phyloP scores from a whole-genome alignment of 2,329 filamentous ascomycete species.

The Phialemonium atrogriseum region DNA sequence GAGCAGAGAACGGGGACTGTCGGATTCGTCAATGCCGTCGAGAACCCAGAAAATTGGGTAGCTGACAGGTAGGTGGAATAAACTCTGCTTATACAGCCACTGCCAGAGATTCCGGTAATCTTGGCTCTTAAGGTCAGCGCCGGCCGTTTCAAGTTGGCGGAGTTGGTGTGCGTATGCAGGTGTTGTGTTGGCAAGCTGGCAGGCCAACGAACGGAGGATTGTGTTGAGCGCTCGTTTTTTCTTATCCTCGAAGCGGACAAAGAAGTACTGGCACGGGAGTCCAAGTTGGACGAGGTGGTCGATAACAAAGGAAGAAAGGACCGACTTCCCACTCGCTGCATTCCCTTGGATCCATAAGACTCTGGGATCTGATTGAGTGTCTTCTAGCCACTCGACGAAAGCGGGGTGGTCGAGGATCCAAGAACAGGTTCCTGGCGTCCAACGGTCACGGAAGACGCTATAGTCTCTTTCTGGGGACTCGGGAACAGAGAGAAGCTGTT shows the following conservation, averaged over 20 bases:
- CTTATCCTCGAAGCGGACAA: conserved; percentile 13
- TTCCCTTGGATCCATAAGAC: conserved; percentile 7
- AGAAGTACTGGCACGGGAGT: conserved; percentile 16
- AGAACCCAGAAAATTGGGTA: conserved; percentile 27
- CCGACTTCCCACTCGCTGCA: conserved; percentile 9
- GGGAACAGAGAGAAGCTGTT: neutral
- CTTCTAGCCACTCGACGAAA: conserved; percentile 4
- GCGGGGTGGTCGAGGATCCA: conserved; percentile 7
- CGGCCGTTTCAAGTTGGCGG: conserved; percentile 13
- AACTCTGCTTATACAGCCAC: conserved; percentile 18
- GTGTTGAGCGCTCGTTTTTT: conserved; percentile 13
- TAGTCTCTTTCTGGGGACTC: conserved; percentile 4
- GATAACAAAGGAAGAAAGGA: conserved; percentile 9
- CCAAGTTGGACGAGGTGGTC: conserved; percentile 5
- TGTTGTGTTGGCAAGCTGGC: conserved; percentile 17
- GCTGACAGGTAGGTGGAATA: conserved; percentile 16
- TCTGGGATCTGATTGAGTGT: neutral
- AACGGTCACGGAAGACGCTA: conserved; percentile 6
- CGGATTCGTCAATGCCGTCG: conserved; percentile 28
- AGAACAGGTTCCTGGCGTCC: conserved; percentile 5
- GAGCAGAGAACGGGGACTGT: conserved; percentile 17
- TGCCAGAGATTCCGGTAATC: conserved; percentile 21
- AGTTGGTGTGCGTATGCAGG: conserved; percentile 14
- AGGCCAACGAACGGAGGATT: conserved; percentile 21
- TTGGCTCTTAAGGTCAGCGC: conserved; percentile 15